Evolutionary conservation across 139 green algal genomes (phyloP).

Genomic region (Chlorella sp.): DNA sequence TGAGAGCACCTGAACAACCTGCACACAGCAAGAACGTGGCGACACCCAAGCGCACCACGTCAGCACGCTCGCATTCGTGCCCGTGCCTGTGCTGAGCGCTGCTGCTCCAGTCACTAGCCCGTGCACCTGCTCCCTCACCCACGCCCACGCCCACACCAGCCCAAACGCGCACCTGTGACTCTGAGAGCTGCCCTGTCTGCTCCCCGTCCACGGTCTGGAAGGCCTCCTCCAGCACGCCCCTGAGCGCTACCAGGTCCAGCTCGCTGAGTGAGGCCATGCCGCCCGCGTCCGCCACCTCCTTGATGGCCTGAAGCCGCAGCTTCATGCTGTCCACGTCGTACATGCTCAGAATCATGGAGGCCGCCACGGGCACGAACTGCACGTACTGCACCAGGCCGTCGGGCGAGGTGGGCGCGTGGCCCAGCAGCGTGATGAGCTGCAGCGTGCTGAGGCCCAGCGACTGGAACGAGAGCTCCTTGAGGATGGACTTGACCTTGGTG

Average conservation of each 20-base stretch:
- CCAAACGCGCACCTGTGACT: constrained; percentile 3
- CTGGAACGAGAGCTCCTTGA: constrained; percentile 34
- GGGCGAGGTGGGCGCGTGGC: constrained; percentile 10
- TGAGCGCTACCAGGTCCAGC: constrained; percentile 27
- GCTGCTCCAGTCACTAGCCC: too few relatives aligned
- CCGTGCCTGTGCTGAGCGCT: too few relatives aligned
- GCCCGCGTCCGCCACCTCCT: constrained; percentile 18
- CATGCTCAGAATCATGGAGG: constrained; percentile 28
- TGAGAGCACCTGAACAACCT: constrained; percentile 29
- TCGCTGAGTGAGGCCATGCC: constrained; percentile 23
- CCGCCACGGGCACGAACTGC: constrained; percentile 31
- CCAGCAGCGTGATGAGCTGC: constrained; percentile 27
- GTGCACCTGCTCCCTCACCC: too few relatives aligned
- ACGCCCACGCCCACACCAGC: background rate
- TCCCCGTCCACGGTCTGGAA: constrained; percentile 21
- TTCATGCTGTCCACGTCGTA: constrained; percentile 37
- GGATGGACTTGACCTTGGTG: constrained; percentile 21
- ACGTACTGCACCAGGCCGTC: constrained; percentile 35
- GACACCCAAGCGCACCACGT: too few relatives aligned
- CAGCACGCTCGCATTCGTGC: too few relatives aligned
- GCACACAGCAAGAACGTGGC: too few relatives aligned
- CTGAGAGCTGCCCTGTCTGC: constrained; percentile 14
- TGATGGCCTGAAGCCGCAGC: constrained; percentile 27
- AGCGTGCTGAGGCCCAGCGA: constrained; percentile 31
- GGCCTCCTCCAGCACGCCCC: constrained; percentile 12